phyloP scores from a whole-genome alignment of 352 stramenopile species.

The Phytophthora sp. region DNA sequence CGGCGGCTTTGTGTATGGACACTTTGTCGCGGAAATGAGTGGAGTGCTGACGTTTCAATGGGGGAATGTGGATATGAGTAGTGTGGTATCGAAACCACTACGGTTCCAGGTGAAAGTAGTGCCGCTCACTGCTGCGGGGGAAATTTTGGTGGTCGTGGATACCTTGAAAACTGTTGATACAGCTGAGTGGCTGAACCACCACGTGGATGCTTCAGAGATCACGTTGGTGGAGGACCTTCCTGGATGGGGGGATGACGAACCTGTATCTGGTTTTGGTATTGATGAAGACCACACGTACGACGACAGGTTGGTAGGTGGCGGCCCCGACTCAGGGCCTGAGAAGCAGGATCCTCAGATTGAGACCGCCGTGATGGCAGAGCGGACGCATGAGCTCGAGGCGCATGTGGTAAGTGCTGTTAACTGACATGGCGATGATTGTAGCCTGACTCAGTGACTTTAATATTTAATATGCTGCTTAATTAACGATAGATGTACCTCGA shows the following conservation, averaged over 20 bases:
- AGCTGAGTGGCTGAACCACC: conserved; percentile 26
- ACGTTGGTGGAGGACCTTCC: conserved; percentile 27
- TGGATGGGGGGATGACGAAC: conserved; percentile 28
- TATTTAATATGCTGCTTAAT: background rate
- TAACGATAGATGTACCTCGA: conserved; percentile 45
- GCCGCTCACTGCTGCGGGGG: conserved; percentile 7
- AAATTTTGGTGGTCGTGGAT: conserved; percentile 21
- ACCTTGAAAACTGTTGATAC: conserved; percentile 16
- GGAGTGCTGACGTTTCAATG: conserved; percentile 47
- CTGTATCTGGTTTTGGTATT: conserved; percentile 12
- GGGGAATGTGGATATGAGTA: conserved; percentile 50
- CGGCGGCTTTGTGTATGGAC: conserved; percentile 33
- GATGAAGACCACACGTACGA: conserved; percentile 9
- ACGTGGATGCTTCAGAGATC: conserved; percentile 27
- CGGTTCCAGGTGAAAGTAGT: conserved; percentile 39
- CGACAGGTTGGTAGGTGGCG: conserved; percentile 7
- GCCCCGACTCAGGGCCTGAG: conserved; percentile 4
- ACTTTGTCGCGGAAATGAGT: conserved; percentile 28
- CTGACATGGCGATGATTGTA: background rate
- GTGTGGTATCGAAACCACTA: conserved; percentile 54
- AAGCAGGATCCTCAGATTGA: conserved; percentile 20
- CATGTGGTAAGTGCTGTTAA: conserved; percentile 50
- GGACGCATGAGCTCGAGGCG: conserved; percentile 37
- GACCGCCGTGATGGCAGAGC: conserved; percentile 25
- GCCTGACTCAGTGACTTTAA: background rate